Conservation (phyloP, 78 protist species). For the Capsaspora owczarzaki region DNA sequence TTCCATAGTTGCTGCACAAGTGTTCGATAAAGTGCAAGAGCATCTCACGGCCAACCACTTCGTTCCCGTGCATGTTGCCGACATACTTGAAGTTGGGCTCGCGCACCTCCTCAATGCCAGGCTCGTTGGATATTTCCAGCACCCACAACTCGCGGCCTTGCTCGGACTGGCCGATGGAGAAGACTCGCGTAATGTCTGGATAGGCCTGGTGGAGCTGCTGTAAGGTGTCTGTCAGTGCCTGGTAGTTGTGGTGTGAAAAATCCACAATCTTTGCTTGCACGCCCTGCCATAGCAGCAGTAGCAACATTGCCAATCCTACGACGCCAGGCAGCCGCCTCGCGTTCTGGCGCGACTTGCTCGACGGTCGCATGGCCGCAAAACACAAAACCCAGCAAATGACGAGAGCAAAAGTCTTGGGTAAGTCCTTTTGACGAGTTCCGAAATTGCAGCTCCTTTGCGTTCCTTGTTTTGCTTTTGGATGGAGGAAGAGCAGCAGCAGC, state of each 20-base stretch:
- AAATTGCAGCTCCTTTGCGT: too few species aligned
- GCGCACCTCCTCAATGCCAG: not conserved
- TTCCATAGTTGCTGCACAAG: slow-evolving; percentile 9
- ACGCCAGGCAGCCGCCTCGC: too few species aligned
- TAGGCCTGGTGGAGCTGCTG: not conserved
- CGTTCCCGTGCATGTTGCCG: slow-evolving; percentile 82
- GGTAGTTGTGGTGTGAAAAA: not conserved
- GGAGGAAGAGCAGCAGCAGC: too few species aligned
- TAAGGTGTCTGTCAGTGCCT: not conserved
- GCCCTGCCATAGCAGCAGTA: too few species aligned
- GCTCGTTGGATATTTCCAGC: not conserved
- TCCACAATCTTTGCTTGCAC: too few species aligned
- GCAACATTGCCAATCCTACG: too few species aligned
- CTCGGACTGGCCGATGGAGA: not conserved
- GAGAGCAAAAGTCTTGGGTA: too few species aligned
- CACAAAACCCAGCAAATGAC: too few species aligned
- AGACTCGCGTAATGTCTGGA: not conserved
- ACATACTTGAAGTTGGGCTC: slow-evolving; percentile 22
- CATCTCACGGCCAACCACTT: slow-evolving; percentile 51
- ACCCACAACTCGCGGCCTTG: not conserved
- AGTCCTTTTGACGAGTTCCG: too few species aligned
- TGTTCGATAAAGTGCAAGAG: slow-evolving; percentile 7
- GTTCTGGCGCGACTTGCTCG: too few species aligned
- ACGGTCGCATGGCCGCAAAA: too few species aligned
- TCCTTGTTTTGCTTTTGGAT: too few species aligned